Conservation (phyloP, 2,329 filamentous ascomycete genomes). For the Scedosporium dehoogii region DNA sequence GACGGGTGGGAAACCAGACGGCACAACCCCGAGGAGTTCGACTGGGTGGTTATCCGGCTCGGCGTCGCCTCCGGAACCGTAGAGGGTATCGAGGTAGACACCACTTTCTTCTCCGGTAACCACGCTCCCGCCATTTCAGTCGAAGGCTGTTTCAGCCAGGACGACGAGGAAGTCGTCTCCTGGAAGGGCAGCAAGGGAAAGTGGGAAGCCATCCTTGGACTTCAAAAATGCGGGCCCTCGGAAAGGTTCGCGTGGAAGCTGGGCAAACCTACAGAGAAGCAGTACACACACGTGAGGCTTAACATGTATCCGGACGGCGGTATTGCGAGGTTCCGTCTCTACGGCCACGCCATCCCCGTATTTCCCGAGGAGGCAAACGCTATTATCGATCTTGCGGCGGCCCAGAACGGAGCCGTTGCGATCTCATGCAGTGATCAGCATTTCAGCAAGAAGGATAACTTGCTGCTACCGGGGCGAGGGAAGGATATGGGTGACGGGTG, state of each 20-base stretch:
- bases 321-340: conserved; percentile 71
- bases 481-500: conserved; percentile 84
- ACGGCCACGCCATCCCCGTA: conserved; percentile 65
- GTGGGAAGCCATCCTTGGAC: conserved; percentile 64
- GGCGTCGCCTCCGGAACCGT: conserved; percentile 63
- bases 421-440: conserved; percentile 73
- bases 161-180: conserved; percentile 53
- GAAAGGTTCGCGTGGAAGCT: conserved; percentile 67
- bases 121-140: conserved; percentile 72
- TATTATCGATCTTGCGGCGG: conserved; percentile 66
- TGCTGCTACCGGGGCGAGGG: conserved; percentile 68
- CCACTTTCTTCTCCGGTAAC: conserved; percentile 73
- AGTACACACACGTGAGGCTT: conserved; percentile 69
- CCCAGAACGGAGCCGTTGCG: conserved; percentile 69
- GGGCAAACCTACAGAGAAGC: conserved; percentile 45
- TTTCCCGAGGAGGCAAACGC: conserved; percentile 57
- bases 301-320: conserved; percentile 84
- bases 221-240: conserved; percentile 63
- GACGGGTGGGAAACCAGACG: conserved; percentile 61
- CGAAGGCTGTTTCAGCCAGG: conserved; percentile 59
- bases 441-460: conserved; percentile 72
- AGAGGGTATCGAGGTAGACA: conserved; percentile 69
- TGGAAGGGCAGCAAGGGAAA: conserved; percentile 49
- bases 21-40: conserved; percentile 54
- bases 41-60: conserved; percentile 57